phyloP scores from a whole-genome alignment of 2,329 filamentous ascomycete genomes.

The Pseudocercospora fuligena region DNA sequence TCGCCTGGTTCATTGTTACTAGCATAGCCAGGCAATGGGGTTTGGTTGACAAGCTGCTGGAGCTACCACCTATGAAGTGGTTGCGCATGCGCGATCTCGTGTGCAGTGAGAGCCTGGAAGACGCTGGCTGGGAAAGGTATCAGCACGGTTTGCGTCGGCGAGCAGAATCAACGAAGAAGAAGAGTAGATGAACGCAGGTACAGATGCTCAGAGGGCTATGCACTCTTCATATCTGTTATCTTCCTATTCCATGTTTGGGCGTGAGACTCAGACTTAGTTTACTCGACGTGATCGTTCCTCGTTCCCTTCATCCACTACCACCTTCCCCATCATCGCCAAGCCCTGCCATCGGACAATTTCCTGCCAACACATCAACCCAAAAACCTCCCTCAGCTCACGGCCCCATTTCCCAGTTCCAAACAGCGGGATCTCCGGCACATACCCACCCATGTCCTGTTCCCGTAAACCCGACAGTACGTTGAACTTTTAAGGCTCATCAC shows the following conservation, averaged over 20 bases:
- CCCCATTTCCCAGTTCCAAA: background rate
- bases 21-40: slow-evolving; percentile 69
- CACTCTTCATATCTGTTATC: background rate
- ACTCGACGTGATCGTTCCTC: background rate
- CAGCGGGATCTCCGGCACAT: background rate
- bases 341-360: background rate
- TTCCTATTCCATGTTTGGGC: background rate
- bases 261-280: no score
- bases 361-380: background rate
- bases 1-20: slow-evolving; percentile 79
- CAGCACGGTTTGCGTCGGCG: slow-evolving; percentile 58
- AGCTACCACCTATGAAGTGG: slow-evolving; percentile 66
- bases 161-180: slow-evolving; percentile 19
- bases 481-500: background rate
- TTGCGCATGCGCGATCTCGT: slow-evolving; percentile 82
- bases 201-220: background rate
- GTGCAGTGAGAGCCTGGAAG: slow-evolving; percentile 83
- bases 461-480: background rate
- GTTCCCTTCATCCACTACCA: no score
- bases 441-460: background rate
- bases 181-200: slow-evolving; percentile 22
- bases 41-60: slow-evolving; percentile 73
- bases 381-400: background rate
- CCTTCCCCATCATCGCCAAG: background rate
- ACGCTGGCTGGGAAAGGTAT: slow-evolving; percentile 95